Evolutionary conservation across 225 moss, liverwort and hornwort species (phyloP).

Genomic region (Physcomitrium patens): DNA sequence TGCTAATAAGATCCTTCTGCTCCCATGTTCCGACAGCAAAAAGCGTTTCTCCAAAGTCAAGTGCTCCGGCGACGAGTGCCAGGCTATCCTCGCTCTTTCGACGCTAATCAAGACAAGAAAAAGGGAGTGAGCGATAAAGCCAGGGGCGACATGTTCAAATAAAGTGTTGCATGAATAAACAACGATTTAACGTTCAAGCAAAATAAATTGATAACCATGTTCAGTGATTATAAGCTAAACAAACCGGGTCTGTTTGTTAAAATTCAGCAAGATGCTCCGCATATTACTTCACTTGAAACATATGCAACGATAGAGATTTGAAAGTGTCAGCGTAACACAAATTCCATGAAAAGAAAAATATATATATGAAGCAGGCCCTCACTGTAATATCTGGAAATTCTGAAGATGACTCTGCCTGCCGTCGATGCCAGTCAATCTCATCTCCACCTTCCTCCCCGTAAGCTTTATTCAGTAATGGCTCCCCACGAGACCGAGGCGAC

Average conservation of each 20-base stretch:
- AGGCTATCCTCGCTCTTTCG: conserved; percentile 50
- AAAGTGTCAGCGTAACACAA: not conserved
- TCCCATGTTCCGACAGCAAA: conserved; percentile 97
- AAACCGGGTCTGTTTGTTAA: not conserved
- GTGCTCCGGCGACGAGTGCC: conserved; percentile 49
- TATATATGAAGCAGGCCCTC: conserved; percentile 26
- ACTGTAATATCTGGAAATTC: conserved; percentile 63
- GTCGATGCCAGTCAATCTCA: conserved; percentile 98
- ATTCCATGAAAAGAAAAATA: not conserved
- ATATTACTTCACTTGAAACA: not conserved
- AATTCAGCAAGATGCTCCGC: conserved; percentile 1
- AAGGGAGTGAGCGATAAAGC: conserved; percentile 24
- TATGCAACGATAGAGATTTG: not conserved
- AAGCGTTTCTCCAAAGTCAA: conserved; percentile 89
- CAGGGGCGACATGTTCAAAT: conserved; percentile 13
- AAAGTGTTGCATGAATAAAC: not conserved
- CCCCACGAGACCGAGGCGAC: conserved; percentile 87
- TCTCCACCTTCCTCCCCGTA: conserved; percentile 99
- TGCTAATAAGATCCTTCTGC: conserved; percentile 77
- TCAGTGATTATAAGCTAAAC: not conserved
- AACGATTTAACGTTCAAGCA: not conserved
- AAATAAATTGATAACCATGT: not conserved
- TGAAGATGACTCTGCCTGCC: conserved; percentile 73
- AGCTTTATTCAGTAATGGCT: conserved; percentile 93
- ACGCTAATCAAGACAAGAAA: conserved; percentile 34